Conservation (phyloP, 1,284 basidiomycete species). For the Xerocomus alliaceus region DNA sequence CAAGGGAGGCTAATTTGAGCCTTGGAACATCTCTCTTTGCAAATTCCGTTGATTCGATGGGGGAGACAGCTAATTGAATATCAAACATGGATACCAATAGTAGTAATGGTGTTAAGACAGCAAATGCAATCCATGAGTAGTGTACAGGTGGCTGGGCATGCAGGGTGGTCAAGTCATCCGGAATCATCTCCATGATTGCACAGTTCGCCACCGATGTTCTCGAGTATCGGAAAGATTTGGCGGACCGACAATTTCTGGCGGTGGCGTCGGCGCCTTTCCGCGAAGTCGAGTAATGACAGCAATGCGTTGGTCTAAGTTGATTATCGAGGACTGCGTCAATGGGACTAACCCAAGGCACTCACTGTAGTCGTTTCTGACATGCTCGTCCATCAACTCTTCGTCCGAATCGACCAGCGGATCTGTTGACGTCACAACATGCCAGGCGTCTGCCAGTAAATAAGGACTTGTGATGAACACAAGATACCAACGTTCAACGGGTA, state of each 20-base stretch:
- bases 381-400: slow-evolving; percentile 68
- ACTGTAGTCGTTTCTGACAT: slow-evolving; percentile 71
- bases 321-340: background rate
- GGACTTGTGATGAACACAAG: background rate
- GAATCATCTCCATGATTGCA: slow-evolving; percentile 45
- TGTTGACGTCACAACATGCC: slow-evolving; percentile 64
- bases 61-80: too few species aligned
- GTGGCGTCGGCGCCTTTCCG: slow-evolving; percentile 50
- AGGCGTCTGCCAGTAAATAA: slow-evolving; percentile 59
- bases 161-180: slow-evolving; percentile 25
- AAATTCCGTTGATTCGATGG: background rate
- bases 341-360: slow-evolving; percentile 30
- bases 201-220: slow-evolving; percentile 46
- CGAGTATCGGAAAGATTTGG: slow-evolving; percentile 31
- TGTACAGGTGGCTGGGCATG: slow-evolving; percentile 14
- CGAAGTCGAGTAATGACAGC: slow-evolving; percentile 53
- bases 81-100: background rate
- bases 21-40: too few species aligned
- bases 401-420: slow-evolving; percentile 77
- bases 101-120: background rate
- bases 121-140: slow-evolving; percentile 8
- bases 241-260: slow-evolving; percentile 24
- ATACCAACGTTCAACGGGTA: background rate
- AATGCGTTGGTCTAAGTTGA: slow-evolving; percentile 54
- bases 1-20: too few species aligned